Base-by-base conservation (phyloP, 768 basidiomycete genomes). In the Lactarius sp. region DNA sequence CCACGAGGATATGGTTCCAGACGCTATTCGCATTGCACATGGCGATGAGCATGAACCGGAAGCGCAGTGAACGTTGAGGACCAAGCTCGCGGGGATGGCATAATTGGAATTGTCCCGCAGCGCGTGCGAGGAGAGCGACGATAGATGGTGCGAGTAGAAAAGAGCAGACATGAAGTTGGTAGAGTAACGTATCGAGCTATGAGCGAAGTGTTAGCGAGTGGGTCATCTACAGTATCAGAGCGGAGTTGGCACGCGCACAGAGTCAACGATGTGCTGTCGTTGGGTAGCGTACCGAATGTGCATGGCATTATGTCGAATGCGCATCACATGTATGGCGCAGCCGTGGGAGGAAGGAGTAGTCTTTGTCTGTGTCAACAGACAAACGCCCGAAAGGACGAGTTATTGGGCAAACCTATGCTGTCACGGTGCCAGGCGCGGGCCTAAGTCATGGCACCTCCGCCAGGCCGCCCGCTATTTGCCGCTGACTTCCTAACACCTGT, bases 111-210 rank as follows among this genome's bases (percentile, higher is more conserved):
- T 92, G 90, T 46, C 80, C 79, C 46, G 82, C 67, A 53, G 85
- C 68, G 44, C 90, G 81, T 59, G 77, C 79, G 44, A 85, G 55
- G 67, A 81, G 80, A 14, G 80, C 72, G 78, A 80, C 79, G 62
- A 90, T 70, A 37, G 85, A 80, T 8, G 90, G 90, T 4, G 88
- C 85, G 37, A 88, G 78, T 74, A 92, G 83, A 79, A 89, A 92
- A 49, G 89, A 91, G 61, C 91, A 72, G 56, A 84, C 80, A 73
- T 88, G 83, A 66, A 92, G 76, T 71, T 90, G 87, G 75, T 87
- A 87, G 64, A 88, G 77, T 37, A 90, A 75, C 62, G 79, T 74
- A 73, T 91, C 86, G 72, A 91, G 80, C 90, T 91, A 70, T 10
- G 8, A 20, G 52, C 55, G 31, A 12, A 56, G 55, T 33, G 59